Base-by-base conservation (phyloP, 768 basidiomycete genomes). In the Grammothele lineata region DNA sequence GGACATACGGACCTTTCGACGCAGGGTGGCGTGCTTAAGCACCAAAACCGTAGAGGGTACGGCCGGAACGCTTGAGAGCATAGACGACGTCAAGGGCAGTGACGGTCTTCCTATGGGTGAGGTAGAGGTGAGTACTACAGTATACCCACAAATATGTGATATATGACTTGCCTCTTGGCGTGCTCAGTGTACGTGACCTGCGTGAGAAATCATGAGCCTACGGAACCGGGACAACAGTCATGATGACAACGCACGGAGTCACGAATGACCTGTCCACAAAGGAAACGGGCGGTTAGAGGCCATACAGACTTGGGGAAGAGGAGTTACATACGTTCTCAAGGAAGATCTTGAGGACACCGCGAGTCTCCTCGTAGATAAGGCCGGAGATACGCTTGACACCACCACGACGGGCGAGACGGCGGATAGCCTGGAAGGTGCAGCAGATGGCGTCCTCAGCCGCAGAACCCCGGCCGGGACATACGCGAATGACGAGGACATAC, bases 341-440 rank as follows among this genome's bases (percentile, higher is more conserved):
- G 84, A 91, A 94, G 62, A 92, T 86, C 75, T 94, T 95, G 57
- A 95, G 78, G 34, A 94, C 92, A 78, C 91, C 90, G 68, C 85
- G 83, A 50, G 92, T 94, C 81, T 95, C 92, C 66, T 94, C 92
- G 70, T 95, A 93, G 73, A 94, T 92, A 54, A 92, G 81, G 67
- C 91, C 81, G 37, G 85, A 88, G 63, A 91, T 90, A 89, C 89
- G 84, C 80, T 96, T 94, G 63, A 95, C 92, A 87, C 94, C 93
- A 63, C 93, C 92, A 80, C 92, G 87, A 67, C 89, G 89, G 40
- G 92, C 92, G 47, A 97, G 89, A 78, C 93, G 91, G 76, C 87
- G 88, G 69, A 95, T 83, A 61, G 86, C 92, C 62, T 63, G 36
- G 30, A 26, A 27, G 15, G 23, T 38, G 15, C 24, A 12, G 24